phyloP scores from a whole-genome alignment of 1,139 yeast species.

The Scheffersomyces lignicola region DNA sequence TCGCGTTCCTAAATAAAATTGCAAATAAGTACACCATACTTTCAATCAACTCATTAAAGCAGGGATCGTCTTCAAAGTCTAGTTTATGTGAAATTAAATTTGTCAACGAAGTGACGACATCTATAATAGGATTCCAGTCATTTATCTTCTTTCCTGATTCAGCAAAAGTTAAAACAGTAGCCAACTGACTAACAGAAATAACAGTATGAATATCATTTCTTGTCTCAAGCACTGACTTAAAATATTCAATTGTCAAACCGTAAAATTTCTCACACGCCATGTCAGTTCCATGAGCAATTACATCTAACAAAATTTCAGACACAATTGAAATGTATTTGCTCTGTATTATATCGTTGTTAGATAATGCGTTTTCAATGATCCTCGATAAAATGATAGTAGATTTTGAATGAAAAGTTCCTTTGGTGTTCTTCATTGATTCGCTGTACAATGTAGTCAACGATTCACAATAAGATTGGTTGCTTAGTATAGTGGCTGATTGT shows the following conservation, averaged over 20 bases:
- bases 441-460: conserved; percentile 65
- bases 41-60: conserved; percentile 20
- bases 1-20: conserved; percentile 59
- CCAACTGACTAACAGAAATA: conserved; percentile 26
- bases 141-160: conserved; percentile 67
- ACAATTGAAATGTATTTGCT: conserved; percentile 39
- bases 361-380: conserved; percentile 39
- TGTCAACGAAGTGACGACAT: conserved; percentile 15
- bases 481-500: conserved; percentile 29
- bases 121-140: conserved; percentile 38
- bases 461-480: conserved; percentile 47
- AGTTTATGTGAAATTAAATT: conserved; percentile 8
- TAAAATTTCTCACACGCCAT: conserved; percentile 55
- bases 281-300: conserved; percentile 61
- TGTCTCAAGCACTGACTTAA: conserved; percentile 15
- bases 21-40: conserved; percentile 44
- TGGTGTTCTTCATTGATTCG: conserved; percentile 75
- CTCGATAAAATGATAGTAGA: conserved; percentile 49
- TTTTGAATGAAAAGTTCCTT: conserved; percentile 74
- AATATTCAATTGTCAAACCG: conserved; percentile 28
- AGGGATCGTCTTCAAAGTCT: conserved; percentile 1
- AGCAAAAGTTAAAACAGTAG: conserved; percentile 53
- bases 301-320: conserved; percentile 58
- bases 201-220: conserved; percentile 11
- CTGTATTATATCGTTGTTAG: conserved; percentile 12